These are phyloP conservation scores for Russula virescens DNA, from an alignment of 768 basidiomycete genomes.

Conservation along the genomic window DNA sequence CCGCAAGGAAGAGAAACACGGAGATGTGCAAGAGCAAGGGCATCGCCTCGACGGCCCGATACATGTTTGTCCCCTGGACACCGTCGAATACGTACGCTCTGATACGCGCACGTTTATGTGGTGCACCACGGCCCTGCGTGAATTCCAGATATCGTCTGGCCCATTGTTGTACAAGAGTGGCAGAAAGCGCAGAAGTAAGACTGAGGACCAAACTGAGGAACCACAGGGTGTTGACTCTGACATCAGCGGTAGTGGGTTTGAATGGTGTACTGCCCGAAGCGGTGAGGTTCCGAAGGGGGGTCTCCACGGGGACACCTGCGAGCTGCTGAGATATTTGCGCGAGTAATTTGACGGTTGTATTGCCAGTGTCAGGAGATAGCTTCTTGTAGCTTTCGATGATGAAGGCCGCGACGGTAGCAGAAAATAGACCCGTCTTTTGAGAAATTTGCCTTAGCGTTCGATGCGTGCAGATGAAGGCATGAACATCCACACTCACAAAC, in stretches of 20 bases:
- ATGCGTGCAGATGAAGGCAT: not conserved
- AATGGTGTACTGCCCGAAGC: not conserved
- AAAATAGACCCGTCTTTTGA: constrained; percentile 20
- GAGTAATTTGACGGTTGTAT: not conserved
- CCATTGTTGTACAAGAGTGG: constrained; percentile 10
- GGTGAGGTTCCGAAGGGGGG: not conserved
- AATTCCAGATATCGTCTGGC: not conserved
- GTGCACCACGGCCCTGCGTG: not conserved
- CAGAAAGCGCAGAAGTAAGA: not conserved
- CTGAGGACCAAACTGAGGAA: constrained; percentile 6
- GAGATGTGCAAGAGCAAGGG: not conserved
- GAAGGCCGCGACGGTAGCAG: not conserved
- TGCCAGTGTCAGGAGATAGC: not conserved
- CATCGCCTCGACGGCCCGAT: not conserved
- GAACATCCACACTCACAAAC: constrained; percentile 6
- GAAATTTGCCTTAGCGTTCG: not conserved
- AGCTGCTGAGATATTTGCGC: constrained; percentile 17
- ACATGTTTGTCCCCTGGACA: not conserved
- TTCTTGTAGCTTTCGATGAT: constrained; percentile 10
- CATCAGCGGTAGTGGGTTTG: not conserved
- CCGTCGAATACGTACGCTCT: not conserved
- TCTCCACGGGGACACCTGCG: not conserved
- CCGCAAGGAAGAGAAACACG: constrained; percentile 4
- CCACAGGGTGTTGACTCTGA: constrained; percentile 11
- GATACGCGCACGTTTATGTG: not conserved